A percentile compares a stretch with the other conserved stretches of the same genome.
These are phyloP conservation scores for Vicia sativa DNA, from an alignment of 306 rosid species.

Conservation along the genomic window DNA sequence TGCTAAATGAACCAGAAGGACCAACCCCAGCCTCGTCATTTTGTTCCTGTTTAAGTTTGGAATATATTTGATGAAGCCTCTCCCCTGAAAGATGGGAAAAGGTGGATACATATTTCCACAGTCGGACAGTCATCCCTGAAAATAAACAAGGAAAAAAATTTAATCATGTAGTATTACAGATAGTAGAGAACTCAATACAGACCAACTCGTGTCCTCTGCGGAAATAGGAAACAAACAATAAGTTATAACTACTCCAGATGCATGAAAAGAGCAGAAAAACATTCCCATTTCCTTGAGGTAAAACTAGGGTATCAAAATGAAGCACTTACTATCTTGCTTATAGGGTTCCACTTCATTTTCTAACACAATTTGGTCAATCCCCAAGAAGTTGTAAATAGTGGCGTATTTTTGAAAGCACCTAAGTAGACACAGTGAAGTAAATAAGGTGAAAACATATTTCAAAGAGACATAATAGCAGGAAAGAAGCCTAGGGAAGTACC, in stretches of 20 bases:
- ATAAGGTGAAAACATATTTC: background rate
- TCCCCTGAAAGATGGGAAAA: slow-evolving; percentile 97
- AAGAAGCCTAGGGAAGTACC: slow-evolving; percentile 44
- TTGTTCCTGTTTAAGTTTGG: slow-evolving; percentile 84
- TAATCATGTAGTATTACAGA: background rate
- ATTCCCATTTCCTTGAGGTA: background rate
- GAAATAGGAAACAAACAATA: slow-evolving; percentile 14
- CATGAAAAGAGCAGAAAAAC: slow-evolving; percentile 22
- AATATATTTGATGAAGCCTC: slow-evolving; percentile 88
- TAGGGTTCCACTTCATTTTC: slow-evolving; percentile 83
- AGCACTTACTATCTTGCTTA: slow-evolving; percentile 88
- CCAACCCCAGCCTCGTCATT: slow-evolving; percentile 72
- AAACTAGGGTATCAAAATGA: background rate
- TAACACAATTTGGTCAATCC: slow-evolving; percentile 81
- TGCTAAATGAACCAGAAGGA: slow-evolving; percentile 70
- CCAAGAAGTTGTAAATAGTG: slow-evolving; percentile 96
- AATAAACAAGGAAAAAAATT: slow-evolving; percentile 12
- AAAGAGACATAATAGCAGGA: slow-evolving; percentile 13
- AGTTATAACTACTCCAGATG: background rate
- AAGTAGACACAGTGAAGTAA: slow-evolving; percentile 28
- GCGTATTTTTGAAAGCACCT: slow-evolving; percentile 93
- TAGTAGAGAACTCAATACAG: background rate
- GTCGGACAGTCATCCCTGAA: slow-evolving; percentile 90
- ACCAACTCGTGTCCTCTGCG: background rate
- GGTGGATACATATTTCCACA: slow-evolving; percentile 98